These are phyloP conservation scores for Tylopilus subfusipes DNA, from an alignment of 768 basidiomycete genomes.

Conservation along the genomic window DNA sequence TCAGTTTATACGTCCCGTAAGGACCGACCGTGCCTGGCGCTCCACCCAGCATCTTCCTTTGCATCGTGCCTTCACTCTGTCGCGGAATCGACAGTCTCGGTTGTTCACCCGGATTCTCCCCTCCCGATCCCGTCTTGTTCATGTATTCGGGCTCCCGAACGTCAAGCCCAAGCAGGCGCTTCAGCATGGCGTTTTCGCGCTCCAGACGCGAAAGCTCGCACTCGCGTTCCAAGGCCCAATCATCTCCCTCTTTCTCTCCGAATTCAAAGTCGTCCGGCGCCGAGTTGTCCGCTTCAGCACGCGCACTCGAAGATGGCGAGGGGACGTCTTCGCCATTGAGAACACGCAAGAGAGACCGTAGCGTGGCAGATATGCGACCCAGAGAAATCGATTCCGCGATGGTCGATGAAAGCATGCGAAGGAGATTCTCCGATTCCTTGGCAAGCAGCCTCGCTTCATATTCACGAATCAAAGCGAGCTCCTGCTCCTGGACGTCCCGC, in stretches of 20 bases:
- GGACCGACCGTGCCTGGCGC: slow-evolving; percentile 38
- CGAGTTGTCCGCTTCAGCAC: slow-evolving; percentile 3
- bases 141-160: slow-evolving; percentile 22
- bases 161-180: slow-evolving; percentile 61
- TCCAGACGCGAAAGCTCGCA: slow-evolving; percentile 85
- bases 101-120: slow-evolving; percentile 9
- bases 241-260: slow-evolving; percentile 46
- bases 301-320: slow-evolving; percentile 1
- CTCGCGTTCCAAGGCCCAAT: slow-evolving; percentile 85
- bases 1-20: slow-evolving; percentile 43
- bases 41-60: slow-evolving; percentile 32
- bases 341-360: slow-evolving; percentile 68
- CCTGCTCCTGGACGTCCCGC: slow-evolving; percentile 92
- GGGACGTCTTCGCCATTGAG: slow-evolving; percentile 61
- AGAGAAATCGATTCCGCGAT: slow-evolving; percentile 68
- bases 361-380: slow-evolving; percentile 60
- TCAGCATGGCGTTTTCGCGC: slow-evolving; percentile 81
- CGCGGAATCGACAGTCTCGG: slow-evolving; percentile 13
- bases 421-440: slow-evolving; percentile 65
- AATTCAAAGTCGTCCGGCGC: slow-evolving; percentile 19
- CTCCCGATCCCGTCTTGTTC: background rate
- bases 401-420: slow-evolving; percentile 54
- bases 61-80: slow-evolving; percentile 11
- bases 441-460: slow-evolving; percentile 84
- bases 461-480: slow-evolving; percentile 83